These are phyloP conservation scores for Thermomyces lanuginosus DNA, from an alignment of 2,329 filamentous ascomycete genomes.

Conservation along the genomic window DNA sequence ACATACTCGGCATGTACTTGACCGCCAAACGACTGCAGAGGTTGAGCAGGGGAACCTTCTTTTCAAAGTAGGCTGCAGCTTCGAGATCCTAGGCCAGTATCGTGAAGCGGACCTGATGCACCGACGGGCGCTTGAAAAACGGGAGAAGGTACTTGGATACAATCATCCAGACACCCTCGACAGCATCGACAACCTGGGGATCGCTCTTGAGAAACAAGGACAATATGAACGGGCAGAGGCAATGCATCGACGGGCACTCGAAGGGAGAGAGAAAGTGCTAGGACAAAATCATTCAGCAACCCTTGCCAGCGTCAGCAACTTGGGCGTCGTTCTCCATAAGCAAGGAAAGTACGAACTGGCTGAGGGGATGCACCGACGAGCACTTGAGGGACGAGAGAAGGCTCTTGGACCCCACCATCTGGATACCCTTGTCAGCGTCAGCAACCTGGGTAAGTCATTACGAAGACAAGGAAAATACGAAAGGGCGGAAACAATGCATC, in stretches of 20 bases:
- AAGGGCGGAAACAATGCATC: constrained; percentile 9
- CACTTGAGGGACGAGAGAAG: constrained; percentile 3
- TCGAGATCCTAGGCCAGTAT: constrained; percentile 6
- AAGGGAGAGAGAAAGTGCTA: constrained; percentile 4
- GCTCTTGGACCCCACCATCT: constrained; percentile 5
- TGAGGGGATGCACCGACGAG: constrained; percentile 4
- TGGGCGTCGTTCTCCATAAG: not conserved
- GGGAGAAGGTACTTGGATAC: not conserved
- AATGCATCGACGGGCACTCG: constrained; percentile 7
- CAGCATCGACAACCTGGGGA: not conserved
- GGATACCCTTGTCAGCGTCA: constrained; percentile 8
- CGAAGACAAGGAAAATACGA: not conserved
- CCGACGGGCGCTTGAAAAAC: not conserved
- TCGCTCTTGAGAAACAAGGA: constrained; percentile 3
- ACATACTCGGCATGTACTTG: constrained; percentile 1
- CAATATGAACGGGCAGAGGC: constrained; percentile 10
- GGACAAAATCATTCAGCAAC: constrained; percentile 3
- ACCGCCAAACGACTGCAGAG: not conserved
- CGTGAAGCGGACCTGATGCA: constrained; percentile 3
- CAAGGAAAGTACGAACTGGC: constrained; percentile 5
- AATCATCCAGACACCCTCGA: not conserved
- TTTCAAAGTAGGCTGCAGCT: constrained; percentile 3
- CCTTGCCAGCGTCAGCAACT: constrained; percentile 1
- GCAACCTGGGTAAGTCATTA: constrained; percentile 4
- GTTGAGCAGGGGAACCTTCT: constrained; percentile 2